Conservation (phyloP, 768 basidiomycete genomes). For the Suillus tomentosus region DNA sequence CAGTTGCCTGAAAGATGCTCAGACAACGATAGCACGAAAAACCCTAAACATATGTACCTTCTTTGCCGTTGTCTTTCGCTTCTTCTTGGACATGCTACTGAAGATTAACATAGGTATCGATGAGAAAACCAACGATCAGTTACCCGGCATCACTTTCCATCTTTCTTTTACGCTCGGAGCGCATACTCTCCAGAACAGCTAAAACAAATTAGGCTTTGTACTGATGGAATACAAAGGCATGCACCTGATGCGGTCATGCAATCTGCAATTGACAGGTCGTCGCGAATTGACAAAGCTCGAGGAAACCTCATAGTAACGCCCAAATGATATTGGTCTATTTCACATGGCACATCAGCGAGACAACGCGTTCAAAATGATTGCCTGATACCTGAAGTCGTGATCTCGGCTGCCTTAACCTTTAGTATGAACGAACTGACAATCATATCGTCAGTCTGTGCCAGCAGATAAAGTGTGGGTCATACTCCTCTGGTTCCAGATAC, state of each 20-base stretch:
- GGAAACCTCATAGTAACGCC: conserved; percentile 95
- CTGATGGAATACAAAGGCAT: conserved; percentile 3
- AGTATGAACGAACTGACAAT: conserved; percentile 82
- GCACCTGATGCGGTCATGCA: conserved; percentile 72
- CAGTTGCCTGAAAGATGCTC: conserved; percentile 42
- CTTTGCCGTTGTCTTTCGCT: conserved; percentile 27
- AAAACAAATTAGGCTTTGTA: conserved; percentile 5
- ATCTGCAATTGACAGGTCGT: conserved; percentile 72
- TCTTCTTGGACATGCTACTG: conserved; percentile 37
- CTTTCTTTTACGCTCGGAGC: conserved; percentile 72
- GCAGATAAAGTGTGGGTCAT: conserved; percentile 19
- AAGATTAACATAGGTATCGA: not conserved
- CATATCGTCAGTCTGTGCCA: conserved; percentile 8
- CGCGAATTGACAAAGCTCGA: conserved; percentile 75
- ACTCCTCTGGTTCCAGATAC: conserved; percentile 91
- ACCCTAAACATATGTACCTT: conserved; percentile 21
- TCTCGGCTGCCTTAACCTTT: conserved; percentile 92
- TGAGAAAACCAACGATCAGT: conserved; percentile 9
- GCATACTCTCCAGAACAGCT: conserved; percentile 64
- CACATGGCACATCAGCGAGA: not conserved
- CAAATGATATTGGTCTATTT: conserved; percentile 76
- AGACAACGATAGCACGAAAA: not conserved
- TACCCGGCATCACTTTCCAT: conserved; percentile 64
- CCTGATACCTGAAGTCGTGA: conserved; percentile 65
- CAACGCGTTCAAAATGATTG: conserved; percentile 8